Conservation (phyloP, 352 stramenopile species). For the Phytophthora colocasiae region DNA sequence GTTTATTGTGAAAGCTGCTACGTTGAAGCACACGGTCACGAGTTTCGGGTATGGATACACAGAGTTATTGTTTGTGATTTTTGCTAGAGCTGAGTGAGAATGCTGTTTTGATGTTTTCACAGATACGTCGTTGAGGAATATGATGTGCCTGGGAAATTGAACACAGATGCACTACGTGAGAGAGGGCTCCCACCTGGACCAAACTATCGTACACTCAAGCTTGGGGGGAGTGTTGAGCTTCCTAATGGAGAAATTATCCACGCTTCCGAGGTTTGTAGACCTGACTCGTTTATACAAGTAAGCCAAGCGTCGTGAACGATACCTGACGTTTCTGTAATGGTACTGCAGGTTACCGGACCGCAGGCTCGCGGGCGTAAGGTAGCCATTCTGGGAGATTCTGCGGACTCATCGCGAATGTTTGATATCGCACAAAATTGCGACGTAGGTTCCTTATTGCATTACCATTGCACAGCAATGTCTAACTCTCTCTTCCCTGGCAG, state of each 20-base stretch:
- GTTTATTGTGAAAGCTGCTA: constrained; percentile 64
- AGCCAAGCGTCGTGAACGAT: not conserved
- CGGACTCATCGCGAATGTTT: constrained; percentile 77
- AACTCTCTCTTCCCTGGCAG: constrained; percentile 28
- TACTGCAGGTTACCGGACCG: constrained; percentile 63
- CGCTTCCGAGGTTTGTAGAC: constrained; percentile 70
- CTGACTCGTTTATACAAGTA: not conserved
- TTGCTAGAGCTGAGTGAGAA: not conserved
- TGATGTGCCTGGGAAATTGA: constrained; percentile 82
- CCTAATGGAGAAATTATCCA: constrained; percentile 75
- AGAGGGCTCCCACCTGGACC: constrained; percentile 90
- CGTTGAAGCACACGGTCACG: constrained; percentile 80
- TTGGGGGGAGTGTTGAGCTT: constrained; percentile 86
- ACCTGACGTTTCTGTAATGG: not conserved
- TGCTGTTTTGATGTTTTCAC: not conserved
- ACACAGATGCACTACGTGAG: constrained; percentile 76
- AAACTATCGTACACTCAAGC: constrained; percentile 91
- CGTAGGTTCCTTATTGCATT: constrained; percentile 36
- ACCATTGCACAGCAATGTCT: no score
- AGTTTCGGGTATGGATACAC: constrained; percentile 66
- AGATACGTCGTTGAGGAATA: constrained; percentile 88
- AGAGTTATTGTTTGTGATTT: not conserved
- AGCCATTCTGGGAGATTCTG: constrained; percentile 80
- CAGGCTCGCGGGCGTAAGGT: constrained; percentile 72
- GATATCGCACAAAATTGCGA: constrained; percentile 81